Evolutionary conservation across 2,329 filamentous ascomycete species (phyloP).

Genomic region (Ustilaginoidea virens): DNA sequence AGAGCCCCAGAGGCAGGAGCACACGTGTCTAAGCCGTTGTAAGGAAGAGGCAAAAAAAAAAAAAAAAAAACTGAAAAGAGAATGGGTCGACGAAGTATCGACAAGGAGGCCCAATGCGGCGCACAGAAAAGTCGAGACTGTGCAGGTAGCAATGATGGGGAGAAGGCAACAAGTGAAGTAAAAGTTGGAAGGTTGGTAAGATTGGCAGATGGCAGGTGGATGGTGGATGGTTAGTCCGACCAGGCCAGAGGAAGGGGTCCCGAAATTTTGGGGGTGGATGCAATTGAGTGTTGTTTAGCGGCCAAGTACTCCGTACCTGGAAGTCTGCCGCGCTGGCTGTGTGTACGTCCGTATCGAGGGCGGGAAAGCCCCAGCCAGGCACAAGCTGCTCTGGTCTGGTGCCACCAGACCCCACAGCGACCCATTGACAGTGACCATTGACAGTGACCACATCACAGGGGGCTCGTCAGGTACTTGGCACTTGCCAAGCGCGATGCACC

Average conservation of each 20-base stretch:
- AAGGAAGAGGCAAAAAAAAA: conserved; percentile 12
- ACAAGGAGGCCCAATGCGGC: conserved; percentile 5
- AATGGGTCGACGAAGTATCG: conserved; percentile 10
- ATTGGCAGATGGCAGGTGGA: conserved; percentile 4
- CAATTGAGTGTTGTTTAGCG: too few relatives aligned
- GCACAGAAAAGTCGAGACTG: conserved; percentile 8
- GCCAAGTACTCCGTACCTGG: too few relatives aligned
- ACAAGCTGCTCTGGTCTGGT: too few relatives aligned
- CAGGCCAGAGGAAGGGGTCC: not conserved
- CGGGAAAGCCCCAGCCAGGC: too few relatives aligned
- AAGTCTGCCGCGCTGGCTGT: conserved; percentile 17
- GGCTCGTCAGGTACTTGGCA: too few relatives aligned
- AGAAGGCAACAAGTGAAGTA: conserved; percentile 9
- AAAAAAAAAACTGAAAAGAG: conserved; percentile 12
- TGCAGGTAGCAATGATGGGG: conserved; percentile 24
- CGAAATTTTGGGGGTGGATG: too few relatives aligned
- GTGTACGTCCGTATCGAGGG: too few relatives aligned
- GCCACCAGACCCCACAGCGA: too few relatives aligned
- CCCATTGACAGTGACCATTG: too few relatives aligned
- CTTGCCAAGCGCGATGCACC: too few relatives aligned
- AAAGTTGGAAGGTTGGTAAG: conserved; percentile 3
- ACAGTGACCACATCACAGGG: too few relatives aligned
- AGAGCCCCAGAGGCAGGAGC: conserved; percentile 8
- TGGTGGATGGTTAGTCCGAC: not conserved
- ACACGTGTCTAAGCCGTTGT: conserved; percentile 18